Conservation (phyloP, 1,284 basidiomycete genomes). For the Boletus semigastroideus region DNA sequence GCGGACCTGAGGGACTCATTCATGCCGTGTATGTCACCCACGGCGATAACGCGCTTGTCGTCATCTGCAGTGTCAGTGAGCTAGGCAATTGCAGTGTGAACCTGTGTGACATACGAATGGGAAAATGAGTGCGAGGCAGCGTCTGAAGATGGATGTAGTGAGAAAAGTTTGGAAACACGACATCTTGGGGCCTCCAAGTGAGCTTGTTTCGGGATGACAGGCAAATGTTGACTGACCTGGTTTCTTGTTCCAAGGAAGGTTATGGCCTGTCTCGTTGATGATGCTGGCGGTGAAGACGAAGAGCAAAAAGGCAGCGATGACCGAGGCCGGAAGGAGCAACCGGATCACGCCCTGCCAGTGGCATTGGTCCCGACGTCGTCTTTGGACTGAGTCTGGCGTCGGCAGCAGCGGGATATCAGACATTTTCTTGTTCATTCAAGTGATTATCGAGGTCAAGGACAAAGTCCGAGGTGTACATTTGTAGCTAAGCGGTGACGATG, state of each 20-base stretch:
- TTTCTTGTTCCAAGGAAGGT: conserved; percentile 15
- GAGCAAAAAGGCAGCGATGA: conserved; percentile 42
- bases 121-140: conserved; percentile 49
- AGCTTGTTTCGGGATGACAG: neutral
- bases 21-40: conserved; percentile 89
- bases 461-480: too few species aligned
- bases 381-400: neutral
- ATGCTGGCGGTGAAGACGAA: conserved; percentile 40
- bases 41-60: conserved; percentile 59
- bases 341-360: neutral
- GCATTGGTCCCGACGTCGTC: neutral
- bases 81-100: neutral
- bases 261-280: conserved; percentile 8
- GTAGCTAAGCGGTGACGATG: conserved; percentile 2
- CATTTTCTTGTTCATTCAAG: neutral
- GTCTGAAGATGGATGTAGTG: conserved; percentile 44
- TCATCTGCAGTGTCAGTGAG: conserved; percentile 28
- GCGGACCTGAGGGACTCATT: conserved; percentile 64
- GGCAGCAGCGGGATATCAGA: conserved; percentile 16
- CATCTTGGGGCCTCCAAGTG: conserved; percentile 13
- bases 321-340: conserved; percentile 16
- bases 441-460: too few species aligned
- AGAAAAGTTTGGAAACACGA: conserved; percentile 56
- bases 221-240: conserved; percentile 20
- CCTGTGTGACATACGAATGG: conserved; percentile 42